These are phyloP conservation scores for Gnetum montanum DNA, from an alignment of 75 land plant species.

Conservation along the genomic window DNA sequence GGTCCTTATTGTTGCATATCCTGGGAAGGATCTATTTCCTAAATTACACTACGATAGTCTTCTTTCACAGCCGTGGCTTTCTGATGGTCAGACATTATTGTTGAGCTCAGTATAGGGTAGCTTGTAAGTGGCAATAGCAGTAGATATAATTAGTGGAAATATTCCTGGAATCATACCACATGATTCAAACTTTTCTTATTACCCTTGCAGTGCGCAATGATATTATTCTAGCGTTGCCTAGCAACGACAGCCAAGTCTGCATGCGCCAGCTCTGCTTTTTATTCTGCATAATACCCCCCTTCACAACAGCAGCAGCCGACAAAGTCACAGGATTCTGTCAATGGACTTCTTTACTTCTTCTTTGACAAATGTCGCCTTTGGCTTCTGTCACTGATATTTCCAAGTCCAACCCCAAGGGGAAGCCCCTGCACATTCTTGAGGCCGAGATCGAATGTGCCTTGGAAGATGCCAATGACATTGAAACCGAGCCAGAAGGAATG, in stretches of 20 bases:
- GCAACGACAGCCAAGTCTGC: no score
- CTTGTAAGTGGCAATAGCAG: conserved; percentile 50
- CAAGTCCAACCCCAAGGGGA: conserved; percentile 12
- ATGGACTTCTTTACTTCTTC: no score
- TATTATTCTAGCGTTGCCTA: no score
- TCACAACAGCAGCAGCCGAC: no score
- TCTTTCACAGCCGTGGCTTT: conserved; percentile 76
- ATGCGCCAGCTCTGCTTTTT: no score
- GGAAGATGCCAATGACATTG: conserved; percentile 15
- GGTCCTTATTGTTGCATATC: conserved; percentile 59
- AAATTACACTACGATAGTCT: conserved; percentile 62
- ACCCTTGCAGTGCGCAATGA: conserved; percentile 64
- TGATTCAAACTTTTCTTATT: conserved; percentile 52
- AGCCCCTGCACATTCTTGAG: conserved; percentile 20
- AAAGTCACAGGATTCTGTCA: no score
- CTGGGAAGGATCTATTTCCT: conserved; percentile 60
- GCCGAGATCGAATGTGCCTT: conserved; percentile 26
- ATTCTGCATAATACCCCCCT: no score
- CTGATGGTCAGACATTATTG: conserved; percentile 66
- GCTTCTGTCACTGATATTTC: no score
- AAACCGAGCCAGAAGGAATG: conserved; percentile 16
- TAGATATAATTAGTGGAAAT: conserved; percentile 56
- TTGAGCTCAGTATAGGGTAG: conserved; percentile 80
- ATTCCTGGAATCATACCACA: conserved; percentile 53
- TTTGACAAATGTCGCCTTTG: no score